Percentiles rank a stretch among this genome's conserved stretches.
phyloP scores from a whole-genome alignment of 208 protist genomes.

The Acanthamoeba divionensis region DNA sequence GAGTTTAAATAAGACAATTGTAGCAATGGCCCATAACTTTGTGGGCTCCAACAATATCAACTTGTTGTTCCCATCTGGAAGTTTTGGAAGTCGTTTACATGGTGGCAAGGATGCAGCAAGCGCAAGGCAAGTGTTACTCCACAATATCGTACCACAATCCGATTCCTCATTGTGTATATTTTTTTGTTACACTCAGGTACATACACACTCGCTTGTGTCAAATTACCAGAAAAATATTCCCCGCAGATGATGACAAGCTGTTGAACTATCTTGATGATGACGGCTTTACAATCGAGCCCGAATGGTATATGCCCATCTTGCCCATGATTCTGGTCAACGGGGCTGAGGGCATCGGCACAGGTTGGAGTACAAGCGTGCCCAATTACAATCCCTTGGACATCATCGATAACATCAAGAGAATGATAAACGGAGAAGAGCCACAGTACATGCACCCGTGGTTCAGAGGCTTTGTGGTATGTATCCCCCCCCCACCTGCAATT shows the following conservation, averaged over 20 bases:
- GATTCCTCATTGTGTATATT: not conserved
- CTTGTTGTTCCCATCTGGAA: slow-evolving; percentile 94
- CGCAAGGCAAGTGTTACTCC: slow-evolving; percentile 98
- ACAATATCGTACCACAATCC: too few species aligned
- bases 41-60: slow-evolving; percentile 99
- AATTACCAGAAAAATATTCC: slow-evolving; percentile 93
- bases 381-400: slow-evolving; percentile 96
- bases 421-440: slow-evolving; percentile 83
- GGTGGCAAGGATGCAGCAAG: slow-evolving; percentile 98
- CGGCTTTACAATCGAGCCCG: slow-evolving; percentile 97
- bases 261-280: slow-evolving; percentile 98
- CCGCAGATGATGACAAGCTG: slow-evolving; percentile 95
- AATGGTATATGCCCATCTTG: slow-evolving; percentile 97
- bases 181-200: slow-evolving; percentile 85
- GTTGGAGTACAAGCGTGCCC: slow-evolving; percentile 96
- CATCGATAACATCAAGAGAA: slow-evolving; percentile 84
- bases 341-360: slow-evolving; percentile 98
- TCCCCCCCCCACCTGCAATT: not conserved
- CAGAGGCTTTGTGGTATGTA: slow-evolving; percentile 90
- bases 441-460: slow-evolving; percentile 95
- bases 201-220: slow-evolving; percentile 97
- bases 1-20: slow-evolving; percentile 95
- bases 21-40: slow-evolving; percentile 98
- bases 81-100: slow-evolving; percentile 97
- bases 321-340: slow-evolving; percentile 99